Evolutionary conservation across 345 rosid genomes (phyloP).

Genomic region (Brassica napus): Da-Ae NC_063434.1:18740001-18740500

Average conservation of each 20-base stretch:
- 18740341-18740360: conserved; percentile 85
- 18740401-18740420: conserved; percentile 37
- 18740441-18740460: conserved; percentile 45
- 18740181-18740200: conserved; percentile 78
- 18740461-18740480: conserved; percentile 62
- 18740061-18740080: conserved; percentile 87
- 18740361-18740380: conserved; percentile 85
- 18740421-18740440: conserved; percentile 73
- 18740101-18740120: conserved; percentile 74
- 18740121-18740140: conserved; percentile 74
- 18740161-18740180: conserved; percentile 61
- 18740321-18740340: conserved; percentile 68
- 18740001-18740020: conserved; percentile 36
- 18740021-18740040: conserved; percentile 52
- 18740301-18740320: conserved; percentile 84
- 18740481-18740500: conserved; percentile 72
- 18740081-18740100: conserved; percentile 87
- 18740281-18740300: conserved; percentile 76
- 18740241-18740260: conserved; percentile 80
- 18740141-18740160: conserved; percentile 81
- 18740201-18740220: conserved; percentile 81
- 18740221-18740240: conserved; percentile 81
- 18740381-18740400: conserved; percentile 45
- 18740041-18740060: conserved; percentile 60
- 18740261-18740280: conserved; percentile 92